Conservation (phyloP, 2,329 filamentous ascomycete species). For the Corynespora cassiicola region DNA sequence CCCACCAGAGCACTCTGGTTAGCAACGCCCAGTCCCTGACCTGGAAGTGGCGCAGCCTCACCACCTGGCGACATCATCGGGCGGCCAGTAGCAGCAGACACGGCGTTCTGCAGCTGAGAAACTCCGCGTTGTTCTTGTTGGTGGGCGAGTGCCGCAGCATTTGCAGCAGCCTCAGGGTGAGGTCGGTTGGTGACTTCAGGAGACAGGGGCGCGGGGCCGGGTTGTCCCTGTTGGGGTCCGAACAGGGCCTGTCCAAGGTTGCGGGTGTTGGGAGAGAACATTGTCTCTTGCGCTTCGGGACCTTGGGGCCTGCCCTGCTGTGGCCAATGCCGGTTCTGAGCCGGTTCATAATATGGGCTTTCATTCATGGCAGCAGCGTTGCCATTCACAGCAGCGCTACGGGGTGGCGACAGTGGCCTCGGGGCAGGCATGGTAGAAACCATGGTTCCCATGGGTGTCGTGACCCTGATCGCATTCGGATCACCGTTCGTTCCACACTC, state of each 20-base stretch:
- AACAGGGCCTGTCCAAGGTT: constrained; percentile 48
- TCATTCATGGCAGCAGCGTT: constrained; percentile 54
- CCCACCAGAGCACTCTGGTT: constrained; percentile 64
- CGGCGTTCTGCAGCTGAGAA: constrained; percentile 70
- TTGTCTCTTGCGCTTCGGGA: constrained; percentile 43
- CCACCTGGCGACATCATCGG: constrained; percentile 58
- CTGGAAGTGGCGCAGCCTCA: constrained; percentile 56
- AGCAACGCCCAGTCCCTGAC: constrained; percentile 67
- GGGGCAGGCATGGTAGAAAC: constrained; percentile 79
- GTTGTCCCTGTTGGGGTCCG: constrained; percentile 40
- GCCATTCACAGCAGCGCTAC: constrained; percentile 62
- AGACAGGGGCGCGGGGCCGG: constrained; percentile 41
- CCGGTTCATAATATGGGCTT: constrained; percentile 42
- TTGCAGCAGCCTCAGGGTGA: constrained; percentile 43
- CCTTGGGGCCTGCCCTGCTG: constrained; percentile 36
- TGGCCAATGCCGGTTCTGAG: constrained; percentile 48
- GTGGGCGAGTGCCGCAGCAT: constrained; percentile 58
- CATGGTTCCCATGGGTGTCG: constrained; percentile 96
- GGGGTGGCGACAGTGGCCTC: constrained; percentile 53
- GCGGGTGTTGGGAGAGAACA: constrained; percentile 54
- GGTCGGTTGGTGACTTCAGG: constrained; percentile 42
- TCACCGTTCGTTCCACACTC: constrained; percentile 94
- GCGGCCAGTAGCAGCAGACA: constrained; percentile 63
- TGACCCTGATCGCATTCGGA: constrained; percentile 94
- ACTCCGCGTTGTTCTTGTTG: constrained; percentile 71